A percentile compares a stretch with the other conserved stretches of the same genome.
These are phyloP conservation scores for Hanseniaspora guilliermondii DNA, from an alignment of 805 yeast species.

Conservation along the genomic window DNA sequence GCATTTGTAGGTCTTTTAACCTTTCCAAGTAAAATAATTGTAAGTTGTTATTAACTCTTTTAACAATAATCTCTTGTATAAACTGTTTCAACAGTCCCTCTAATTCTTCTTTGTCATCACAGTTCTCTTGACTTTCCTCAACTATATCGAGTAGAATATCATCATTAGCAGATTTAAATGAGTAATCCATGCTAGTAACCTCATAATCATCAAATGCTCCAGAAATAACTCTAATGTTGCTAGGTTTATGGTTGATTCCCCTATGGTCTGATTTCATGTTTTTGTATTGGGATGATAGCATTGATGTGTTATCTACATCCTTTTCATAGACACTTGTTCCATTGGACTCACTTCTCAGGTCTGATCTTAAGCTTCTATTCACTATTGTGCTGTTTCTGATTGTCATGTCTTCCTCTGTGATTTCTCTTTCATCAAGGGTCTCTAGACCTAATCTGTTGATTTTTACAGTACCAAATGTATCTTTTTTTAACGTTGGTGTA, in stretches of 20 bases:
- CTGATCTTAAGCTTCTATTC: background rate
- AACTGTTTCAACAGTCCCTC: background rate
- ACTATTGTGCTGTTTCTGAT: constrained; percentile 11
- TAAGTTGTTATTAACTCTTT: background rate
- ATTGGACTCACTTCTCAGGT: background rate
- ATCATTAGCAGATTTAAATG: background rate
- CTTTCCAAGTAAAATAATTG: background rate
- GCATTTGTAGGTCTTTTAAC: background rate
- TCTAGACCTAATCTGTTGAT: background rate
- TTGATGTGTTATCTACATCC: background rate
- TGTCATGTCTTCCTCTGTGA: background rate
- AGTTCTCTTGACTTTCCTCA: constrained; percentile 1
- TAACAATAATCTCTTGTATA: background rate
- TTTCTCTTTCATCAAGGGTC: background rate
- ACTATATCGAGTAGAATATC: background rate
- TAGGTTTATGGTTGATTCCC: constrained; percentile 12
- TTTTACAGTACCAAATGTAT: constrained; percentile 1
- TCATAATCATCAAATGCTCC: constrained; percentile 7
- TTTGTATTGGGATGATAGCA: background rate
- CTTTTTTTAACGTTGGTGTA: background rate
- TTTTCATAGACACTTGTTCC: constrained; percentile 8
- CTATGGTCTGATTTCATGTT: background rate
- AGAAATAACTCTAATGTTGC: constrained; percentile 10
- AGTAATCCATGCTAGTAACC: background rate
- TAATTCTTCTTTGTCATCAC: background rate